phyloP scores from a whole-genome alignment of 139 green algal genomes.

The Chloropicon primus region DNA sequence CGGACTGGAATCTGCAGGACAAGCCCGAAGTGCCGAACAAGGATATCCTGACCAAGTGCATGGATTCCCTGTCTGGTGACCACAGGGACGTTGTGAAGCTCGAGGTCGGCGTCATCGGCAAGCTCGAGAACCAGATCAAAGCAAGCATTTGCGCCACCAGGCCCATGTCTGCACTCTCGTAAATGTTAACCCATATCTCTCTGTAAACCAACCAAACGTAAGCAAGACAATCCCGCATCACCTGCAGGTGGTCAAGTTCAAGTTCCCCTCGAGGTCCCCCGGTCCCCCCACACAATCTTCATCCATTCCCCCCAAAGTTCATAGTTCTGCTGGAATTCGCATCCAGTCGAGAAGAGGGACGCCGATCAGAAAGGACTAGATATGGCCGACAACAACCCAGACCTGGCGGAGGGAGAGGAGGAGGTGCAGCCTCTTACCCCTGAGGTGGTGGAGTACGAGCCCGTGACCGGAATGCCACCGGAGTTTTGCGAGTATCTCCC shows the following conservation, averaged over 20 bases:
- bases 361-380: neutral
- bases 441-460: neutral
- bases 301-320: neutral
- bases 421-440: neutral
- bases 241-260: too few species aligned
- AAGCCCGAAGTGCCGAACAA: neutral
- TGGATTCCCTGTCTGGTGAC: neutral
- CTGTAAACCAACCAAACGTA: too few species aligned
- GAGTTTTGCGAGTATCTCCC: neutral
- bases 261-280: too few species aligned
- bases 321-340: too few species aligned
- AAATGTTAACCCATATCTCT: too few species aligned
- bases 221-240: too few species aligned
- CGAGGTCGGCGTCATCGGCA: neutral
- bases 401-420: neutral
- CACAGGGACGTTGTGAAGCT: neutral
- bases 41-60: neutral
- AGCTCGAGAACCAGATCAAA: neutral
- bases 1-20: neutral
- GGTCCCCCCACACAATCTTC: neutral
- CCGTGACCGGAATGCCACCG: neutral
- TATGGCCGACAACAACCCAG: neutral
- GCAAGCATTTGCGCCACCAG: neutral
- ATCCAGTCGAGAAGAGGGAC: neutral
- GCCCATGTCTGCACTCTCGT: too few species aligned